A percentile compares a stretch with the other conserved stretches of the same genome.
phyloP scores from a whole-genome alignment of 352 stramenopile genomes.

The Phytophthora citrophthora region DNA sequence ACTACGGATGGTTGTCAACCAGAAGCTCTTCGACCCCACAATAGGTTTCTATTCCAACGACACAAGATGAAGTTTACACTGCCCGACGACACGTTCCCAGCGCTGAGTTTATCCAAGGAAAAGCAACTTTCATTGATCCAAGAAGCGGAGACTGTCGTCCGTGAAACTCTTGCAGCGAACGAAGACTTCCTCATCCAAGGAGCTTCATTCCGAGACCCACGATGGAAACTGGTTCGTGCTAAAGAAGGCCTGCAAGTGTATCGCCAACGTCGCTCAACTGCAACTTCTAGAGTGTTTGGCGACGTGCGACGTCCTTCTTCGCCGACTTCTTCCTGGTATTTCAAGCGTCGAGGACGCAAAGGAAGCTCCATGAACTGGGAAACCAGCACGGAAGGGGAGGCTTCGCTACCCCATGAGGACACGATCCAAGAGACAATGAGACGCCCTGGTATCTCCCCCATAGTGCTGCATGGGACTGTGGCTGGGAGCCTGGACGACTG shows the following conservation, averaged over 20 bases:
- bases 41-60: conserved; percentile 5
- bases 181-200: conserved; percentile 39
- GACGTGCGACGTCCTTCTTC: not conserved
- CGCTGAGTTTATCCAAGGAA: conserved; percentile 35
- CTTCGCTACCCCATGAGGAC: not conserved
- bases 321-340: conserved; percentile 7
- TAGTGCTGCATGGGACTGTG: conserved; percentile 44
- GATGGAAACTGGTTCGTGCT: conserved; percentile 47
- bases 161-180: conserved; percentile 47
- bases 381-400: not conserved
- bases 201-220: conserved; percentile 28
- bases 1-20: conserved; percentile 3
- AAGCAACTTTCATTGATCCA: conserved; percentile 32
- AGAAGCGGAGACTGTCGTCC: conserved; percentile 49
- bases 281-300: not conserved
- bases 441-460: conserved; percentile 36
- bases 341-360: conserved; percentile 4
- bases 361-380: not conserved
- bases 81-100: conserved; percentile 41
- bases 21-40: conserved; percentile 3
- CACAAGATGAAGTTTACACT: conserved; percentile 53
- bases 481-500: conserved; percentile 53
- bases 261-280: conserved; percentile 16
- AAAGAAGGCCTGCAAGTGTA: conserved; percentile 48
- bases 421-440: conserved; percentile 30